Conservation (phyloP, 78 protist species). For the Dictyostelium citrinum region DNA sequence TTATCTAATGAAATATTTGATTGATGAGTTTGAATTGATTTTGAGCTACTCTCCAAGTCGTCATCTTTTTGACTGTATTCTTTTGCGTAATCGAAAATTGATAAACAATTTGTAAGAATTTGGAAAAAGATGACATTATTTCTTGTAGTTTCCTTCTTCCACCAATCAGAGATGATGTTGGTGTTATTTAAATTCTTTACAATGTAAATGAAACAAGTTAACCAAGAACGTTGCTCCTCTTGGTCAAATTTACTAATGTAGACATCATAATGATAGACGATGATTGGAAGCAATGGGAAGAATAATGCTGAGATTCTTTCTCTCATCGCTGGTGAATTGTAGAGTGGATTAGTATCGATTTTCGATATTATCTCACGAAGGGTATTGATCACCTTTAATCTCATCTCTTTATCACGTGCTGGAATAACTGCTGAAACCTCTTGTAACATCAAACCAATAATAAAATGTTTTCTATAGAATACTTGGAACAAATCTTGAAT, state of each 20-base stretch:
- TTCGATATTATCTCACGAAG: conserved; percentile 33
- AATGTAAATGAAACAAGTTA: conserved; percentile 56
- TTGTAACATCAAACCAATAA: conserved; percentile 67
- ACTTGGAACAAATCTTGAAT: background rate
- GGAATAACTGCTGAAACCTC: conserved; percentile 15
- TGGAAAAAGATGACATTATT: conserved; percentile 37
- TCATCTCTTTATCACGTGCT: conserved; percentile 24
- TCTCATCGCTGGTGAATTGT: conserved; percentile 44
- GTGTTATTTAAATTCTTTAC: conserved; percentile 68
- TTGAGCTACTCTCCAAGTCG: background rate
- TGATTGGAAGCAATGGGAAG: conserved; percentile 43
- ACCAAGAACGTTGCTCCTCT: conserved; percentile 20
- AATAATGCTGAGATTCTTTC: conserved; percentile 61
- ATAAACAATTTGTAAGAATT: conserved; percentile 9
- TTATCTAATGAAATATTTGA: background rate
- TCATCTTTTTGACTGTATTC: background rate
- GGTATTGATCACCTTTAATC: conserved; percentile 23
- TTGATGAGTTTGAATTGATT: background rate
- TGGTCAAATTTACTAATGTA: background rate
- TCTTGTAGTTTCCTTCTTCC: conserved; percentile 61
- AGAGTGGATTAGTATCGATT: background rate
- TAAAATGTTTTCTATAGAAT: conserved; percentile 48
- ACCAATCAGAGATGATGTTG: conserved; percentile 61
- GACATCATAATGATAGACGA: conserved; percentile 26
- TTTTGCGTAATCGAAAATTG: conserved; percentile 24